A percentile compares a stretch with the other conserved stretches of the same genome.
Evolutionary conservation across 306 rosid genomes (phyloP).

Genomic region (Myrica gale): DNA sequence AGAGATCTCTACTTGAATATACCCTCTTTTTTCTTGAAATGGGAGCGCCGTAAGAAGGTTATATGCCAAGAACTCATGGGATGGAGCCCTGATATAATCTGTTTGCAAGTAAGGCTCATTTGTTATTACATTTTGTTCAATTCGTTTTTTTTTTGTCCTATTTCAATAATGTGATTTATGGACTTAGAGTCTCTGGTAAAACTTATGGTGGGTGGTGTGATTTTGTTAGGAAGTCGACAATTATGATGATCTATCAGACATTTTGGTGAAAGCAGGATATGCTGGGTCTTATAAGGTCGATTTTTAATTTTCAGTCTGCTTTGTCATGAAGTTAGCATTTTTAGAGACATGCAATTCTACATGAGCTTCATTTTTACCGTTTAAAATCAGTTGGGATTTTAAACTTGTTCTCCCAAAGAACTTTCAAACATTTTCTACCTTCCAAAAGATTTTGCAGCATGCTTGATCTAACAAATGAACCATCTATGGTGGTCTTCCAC

Average conservation of each 20-base stretch:
- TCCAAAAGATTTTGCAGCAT: neutral
- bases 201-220: constrained; percentile 12
- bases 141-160: neutral
- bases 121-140: neutral
- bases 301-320: constrained; percentile 14
- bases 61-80: constrained; percentile 61
- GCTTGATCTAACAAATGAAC: neutral
- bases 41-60: constrained; percentile 60
- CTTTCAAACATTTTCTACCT: neutral
- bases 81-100: constrained; percentile 69
- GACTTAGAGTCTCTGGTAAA: neutral
- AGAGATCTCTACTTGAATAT: constrained; percentile 59
- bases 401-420: neutral
- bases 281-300: constrained; percentile 65
- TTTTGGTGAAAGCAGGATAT: constrained; percentile 70
- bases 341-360: neutral
- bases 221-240: constrained; percentile 76
- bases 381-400: neutral
- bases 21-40: constrained; percentile 57
- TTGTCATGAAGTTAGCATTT: neutral
- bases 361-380: neutral
- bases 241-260: constrained; percentile 56
- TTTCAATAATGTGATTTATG: neutral
- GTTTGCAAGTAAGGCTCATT: constrained; percentile 58
- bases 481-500: neutral